Conservation (phyloP, 108 stramenopile genomes). For the Conticribra guillardii region DNA sequence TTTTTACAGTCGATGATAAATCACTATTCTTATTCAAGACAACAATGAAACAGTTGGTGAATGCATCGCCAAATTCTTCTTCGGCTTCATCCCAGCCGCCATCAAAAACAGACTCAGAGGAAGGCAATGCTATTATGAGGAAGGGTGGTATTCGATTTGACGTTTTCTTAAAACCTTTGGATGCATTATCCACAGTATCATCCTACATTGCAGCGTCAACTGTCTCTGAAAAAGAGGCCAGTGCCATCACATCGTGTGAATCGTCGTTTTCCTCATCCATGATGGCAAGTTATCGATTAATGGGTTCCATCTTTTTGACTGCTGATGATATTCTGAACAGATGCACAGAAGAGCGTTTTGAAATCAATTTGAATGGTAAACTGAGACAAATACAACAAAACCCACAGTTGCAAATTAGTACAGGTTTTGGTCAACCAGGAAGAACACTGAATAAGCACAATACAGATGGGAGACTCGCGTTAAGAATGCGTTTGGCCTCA, state of each 20-base stretch:
- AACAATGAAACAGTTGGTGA: slow-evolving; percentile 35
- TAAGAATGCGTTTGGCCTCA: slow-evolving; percentile 65
- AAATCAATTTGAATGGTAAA: slow-evolving; percentile 53
- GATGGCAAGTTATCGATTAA: slow-evolving; percentile 27
- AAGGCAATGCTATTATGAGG: neutral
- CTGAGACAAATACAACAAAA: slow-evolving; percentile 26
- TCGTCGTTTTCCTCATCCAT: neutral
- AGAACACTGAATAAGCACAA: neutral
- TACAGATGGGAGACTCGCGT: slow-evolving; percentile 53
- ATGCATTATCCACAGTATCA: slow-evolving; percentile 27
- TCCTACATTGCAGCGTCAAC: slow-evolving; percentile 13
- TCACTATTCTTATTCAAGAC: slow-evolving; percentile 42
- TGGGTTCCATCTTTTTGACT: slow-evolving; percentile 56
- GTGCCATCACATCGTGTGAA: slow-evolving; percentile 15
- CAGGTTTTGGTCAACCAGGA: slow-evolving; percentile 6
- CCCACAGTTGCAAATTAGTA: neutral
- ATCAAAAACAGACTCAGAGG: neutral
- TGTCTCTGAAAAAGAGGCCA: slow-evolving; percentile 29
- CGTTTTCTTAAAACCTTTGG: slow-evolving; percentile 38
- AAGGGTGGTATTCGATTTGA: slow-evolving; percentile 45
- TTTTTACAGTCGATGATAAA: slow-evolving; percentile 39
- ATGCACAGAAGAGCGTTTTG: slow-evolving; percentile 63
- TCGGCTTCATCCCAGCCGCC: neutral
- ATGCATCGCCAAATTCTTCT: slow-evolving; percentile 4
- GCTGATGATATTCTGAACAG: slow-evolving; percentile 48